Evolutionary conservation across 352 stramenopile genomes (phyloP).

Genomic region (Pythium guiyangense): DNA sequence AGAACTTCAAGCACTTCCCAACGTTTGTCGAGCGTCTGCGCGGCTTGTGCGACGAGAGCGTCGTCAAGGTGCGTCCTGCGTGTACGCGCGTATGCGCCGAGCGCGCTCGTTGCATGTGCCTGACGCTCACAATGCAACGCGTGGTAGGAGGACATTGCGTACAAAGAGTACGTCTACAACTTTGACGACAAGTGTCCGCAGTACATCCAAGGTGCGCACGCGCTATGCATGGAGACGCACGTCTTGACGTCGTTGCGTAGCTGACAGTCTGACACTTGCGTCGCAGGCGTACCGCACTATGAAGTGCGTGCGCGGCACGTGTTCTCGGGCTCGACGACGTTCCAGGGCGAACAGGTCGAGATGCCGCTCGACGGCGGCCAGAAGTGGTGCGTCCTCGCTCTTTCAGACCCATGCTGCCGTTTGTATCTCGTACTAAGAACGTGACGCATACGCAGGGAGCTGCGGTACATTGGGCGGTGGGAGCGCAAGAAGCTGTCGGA

Average conservation of each 20-base stretch:
- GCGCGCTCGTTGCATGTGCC: neutral
- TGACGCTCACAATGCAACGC: neutral
- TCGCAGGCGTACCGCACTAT: conserved; percentile 69
- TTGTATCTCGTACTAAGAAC: too few species aligned
- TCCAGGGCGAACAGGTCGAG: conserved; percentile 73
- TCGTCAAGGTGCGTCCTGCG: conserved; percentile 58
- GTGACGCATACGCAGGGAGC: conserved; percentile 32
- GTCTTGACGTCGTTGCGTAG: too few species aligned
- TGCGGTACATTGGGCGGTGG: conserved; percentile 82
- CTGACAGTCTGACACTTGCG: neutral
- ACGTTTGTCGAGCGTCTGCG: conserved; percentile 77
- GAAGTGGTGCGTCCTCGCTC: conserved; percentile 48
- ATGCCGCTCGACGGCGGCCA: conserved; percentile 70
- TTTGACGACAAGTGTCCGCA: conserved; percentile 86
- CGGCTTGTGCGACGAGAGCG: conserved; percentile 71
- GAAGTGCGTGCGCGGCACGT: conserved; percentile 79
- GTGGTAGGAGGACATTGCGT: conserved; percentile 73
- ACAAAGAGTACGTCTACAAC: conserved; percentile 89
- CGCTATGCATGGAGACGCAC: neutral
- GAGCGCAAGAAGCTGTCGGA: conserved; percentile 87
- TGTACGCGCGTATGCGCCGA: neutral
- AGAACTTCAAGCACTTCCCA: conserved; percentile 83
- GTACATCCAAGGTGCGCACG: conserved; percentile 63
- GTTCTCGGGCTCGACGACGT: conserved; percentile 77
- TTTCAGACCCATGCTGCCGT: neutral